phyloP scores from a whole-genome alignment of 2,329 filamentous ascomycete species.

The Diplodia sapinea region DNA sequence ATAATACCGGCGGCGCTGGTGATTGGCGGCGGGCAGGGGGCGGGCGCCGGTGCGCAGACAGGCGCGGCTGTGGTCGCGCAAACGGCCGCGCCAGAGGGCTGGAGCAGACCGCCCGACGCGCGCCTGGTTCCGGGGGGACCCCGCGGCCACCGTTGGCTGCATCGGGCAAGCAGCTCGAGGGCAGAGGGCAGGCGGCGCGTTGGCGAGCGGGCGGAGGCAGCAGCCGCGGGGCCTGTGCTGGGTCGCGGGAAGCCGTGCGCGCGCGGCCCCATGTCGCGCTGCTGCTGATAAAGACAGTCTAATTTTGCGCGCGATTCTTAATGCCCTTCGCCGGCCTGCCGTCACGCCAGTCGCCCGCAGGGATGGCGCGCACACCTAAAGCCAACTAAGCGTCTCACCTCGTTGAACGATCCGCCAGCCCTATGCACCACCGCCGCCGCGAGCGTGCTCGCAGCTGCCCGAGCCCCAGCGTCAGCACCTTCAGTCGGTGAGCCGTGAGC shows the following conservation, averaged over 20 bases:
- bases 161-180: slow-evolving; percentile 2
- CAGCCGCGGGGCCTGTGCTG: slow-evolving; percentile 8
- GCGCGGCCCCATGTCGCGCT: slow-evolving; percentile 4
- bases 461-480: slow-evolving; percentile 24
- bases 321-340: slow-evolving; percentile 1
- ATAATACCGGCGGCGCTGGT: not conserved
- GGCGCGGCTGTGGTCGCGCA: slow-evolving; percentile 8
- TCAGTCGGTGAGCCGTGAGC: slow-evolving; percentile 21
- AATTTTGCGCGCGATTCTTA: slow-evolving; percentile 7
- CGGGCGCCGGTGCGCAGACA: not conserved
- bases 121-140: not conserved
- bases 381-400: slow-evolving; percentile 40
- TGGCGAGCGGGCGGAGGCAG: slow-evolving; percentile 10
- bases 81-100: slow-evolving; percentile 4
- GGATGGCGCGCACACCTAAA: slow-evolving; percentile 26
- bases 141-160: slow-evolving; percentile 7
- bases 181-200: not conserved
- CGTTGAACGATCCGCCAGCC: slow-evolving; percentile 37
- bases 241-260: not conserved
- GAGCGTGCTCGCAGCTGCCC: slow-evolving; percentile 20
- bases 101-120: slow-evolving; percentile 1
- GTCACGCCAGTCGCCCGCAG: slow-evolving; percentile 13
- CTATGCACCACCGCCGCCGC: slow-evolving; percentile 37
- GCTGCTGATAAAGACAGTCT: slow-evolving; percentile 3
- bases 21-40: slow-evolving; percentile 8